A percentile compares a stretch with the other conserved stretches of the same genome.
These are phyloP conservation scores for Trichosporon inkin DNA, from an alignment of 1,284 basidiomycete genomes.

Conservation along the genomic window DNA sequence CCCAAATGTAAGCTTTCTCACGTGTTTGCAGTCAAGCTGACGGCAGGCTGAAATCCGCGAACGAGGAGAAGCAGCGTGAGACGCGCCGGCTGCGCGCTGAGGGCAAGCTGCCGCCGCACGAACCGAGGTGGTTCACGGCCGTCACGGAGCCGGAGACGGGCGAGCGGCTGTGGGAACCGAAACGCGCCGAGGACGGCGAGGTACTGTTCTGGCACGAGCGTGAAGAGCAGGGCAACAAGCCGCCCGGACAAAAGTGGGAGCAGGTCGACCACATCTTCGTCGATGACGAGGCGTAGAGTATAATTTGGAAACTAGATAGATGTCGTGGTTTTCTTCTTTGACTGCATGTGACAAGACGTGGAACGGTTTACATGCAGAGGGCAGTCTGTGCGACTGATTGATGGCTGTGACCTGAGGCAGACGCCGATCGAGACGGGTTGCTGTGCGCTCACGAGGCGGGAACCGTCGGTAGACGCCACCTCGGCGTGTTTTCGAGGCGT, in stretches of 20 bases:
- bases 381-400: too few relatives aligned
- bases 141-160: slow-evolving; percentile 77
- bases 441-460: too few relatives aligned
- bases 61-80: slow-evolving; percentile 82
- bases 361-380: too few relatives aligned
- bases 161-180: slow-evolving; percentile 77
- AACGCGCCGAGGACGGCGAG: slow-evolving; percentile 53
- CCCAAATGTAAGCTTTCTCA: slow-evolving; percentile 58
- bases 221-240: slow-evolving; percentile 59
- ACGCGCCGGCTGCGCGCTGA: slow-evolving; percentile 73
- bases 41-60: slow-evolving; percentile 63
- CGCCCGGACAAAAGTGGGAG: slow-evolving; percentile 57
- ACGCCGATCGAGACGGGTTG: too few relatives aligned
- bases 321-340: neutral
- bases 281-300: slow-evolving; percentile 46
- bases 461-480: too few relatives aligned
- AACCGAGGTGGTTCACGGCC: slow-evolving; percentile 75
- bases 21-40: slow-evolving; percentile 25
- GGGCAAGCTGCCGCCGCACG: slow-evolving; percentile 67
- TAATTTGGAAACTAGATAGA: neutral
- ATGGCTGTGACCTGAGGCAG: too few relatives aligned
- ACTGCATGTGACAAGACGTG: too few relatives aligned
- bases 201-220: slow-evolving; percentile 82
- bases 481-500: too few relatives aligned
- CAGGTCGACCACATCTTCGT: slow-evolving; percentile 77